Conservation (phyloP, 495 filamentous ascomycete species). For the Zalerion maritima region DNA sequence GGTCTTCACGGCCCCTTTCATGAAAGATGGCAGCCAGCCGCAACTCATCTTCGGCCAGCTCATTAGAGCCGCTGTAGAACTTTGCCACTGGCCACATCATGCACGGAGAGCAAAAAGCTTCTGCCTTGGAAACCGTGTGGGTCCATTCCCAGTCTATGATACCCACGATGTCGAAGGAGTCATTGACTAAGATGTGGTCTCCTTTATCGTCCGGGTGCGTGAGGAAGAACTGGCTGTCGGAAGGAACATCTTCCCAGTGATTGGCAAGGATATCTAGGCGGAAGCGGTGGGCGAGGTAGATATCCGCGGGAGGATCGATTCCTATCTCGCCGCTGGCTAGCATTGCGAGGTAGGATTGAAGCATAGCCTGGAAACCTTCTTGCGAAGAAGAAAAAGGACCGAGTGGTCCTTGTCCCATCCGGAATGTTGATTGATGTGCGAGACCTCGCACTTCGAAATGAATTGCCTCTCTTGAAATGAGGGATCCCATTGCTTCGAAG, state of each 20-base stretch:
- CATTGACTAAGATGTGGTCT: conserved; percentile 30
- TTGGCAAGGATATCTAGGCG: conserved; percentile 14
- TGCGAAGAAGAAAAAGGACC: conserved; percentile 14
- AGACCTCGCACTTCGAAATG: conserved; percentile 8
- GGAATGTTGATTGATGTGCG: conserved; percentile 6
- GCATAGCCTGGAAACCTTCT: conserved; percentile 10
- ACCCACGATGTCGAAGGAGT: conserved; percentile 27
- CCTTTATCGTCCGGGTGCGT: conserved; percentile 31
- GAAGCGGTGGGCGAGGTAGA: conserved; percentile 24
- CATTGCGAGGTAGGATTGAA: conserved; percentile 10
- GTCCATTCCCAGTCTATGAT: conserved; percentile 34
- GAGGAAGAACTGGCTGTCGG: conserved; percentile 23
- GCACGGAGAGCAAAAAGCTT: conserved; percentile 26
- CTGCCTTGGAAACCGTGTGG: conserved; percentile 17
- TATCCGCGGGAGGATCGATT: conserved; percentile 14
- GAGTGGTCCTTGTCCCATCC: conserved; percentile 4
- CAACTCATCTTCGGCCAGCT: conserved; percentile 20
- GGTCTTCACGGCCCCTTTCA: conserved; percentile 13
- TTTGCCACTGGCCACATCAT: conserved; percentile 27
- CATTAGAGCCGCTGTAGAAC: conserved; percentile 25
- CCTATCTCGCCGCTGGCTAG: conserved; percentile 11
- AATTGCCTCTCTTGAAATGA: conserved; percentile 3
- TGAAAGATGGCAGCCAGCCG: conserved; percentile 18
- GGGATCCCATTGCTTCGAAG: conserved; percentile 16
- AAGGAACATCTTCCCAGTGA: conserved; percentile 2